Percentiles rank a stretch among this genome's conserved stretches.
Evolutionary conservation across 805 yeast genomes (phyloP).

Genomic region (Barnettozyma californica): DNA sequence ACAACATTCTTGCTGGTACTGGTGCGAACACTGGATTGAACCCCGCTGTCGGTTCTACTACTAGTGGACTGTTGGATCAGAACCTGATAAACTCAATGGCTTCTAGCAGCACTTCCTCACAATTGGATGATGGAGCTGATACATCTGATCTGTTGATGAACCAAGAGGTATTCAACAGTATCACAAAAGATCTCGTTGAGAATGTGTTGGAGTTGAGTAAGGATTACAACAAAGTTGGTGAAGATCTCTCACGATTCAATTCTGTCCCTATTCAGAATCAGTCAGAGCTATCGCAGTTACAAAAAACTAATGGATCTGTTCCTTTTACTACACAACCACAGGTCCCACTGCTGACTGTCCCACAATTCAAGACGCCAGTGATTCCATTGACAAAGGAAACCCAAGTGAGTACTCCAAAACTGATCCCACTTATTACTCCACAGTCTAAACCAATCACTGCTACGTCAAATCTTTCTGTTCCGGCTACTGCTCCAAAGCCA

Average conservation of each 20-base stretch:
- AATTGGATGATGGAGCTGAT: slow-evolving; percentile 1
- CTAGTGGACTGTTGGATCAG: slow-evolving; percentile 1
- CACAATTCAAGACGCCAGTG: not conserved
- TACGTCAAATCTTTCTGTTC: not conserved
- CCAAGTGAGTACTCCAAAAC: not conserved
- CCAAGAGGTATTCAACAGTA: slow-evolving; percentile 4
- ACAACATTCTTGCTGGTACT: not conserved
- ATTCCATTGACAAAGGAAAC: not conserved
- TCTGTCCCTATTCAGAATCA: not conserved
- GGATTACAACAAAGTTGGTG: slow-evolving; percentile 1
- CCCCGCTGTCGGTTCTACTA: not conserved
- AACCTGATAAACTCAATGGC: slow-evolving; percentile 1
- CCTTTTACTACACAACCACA: not conserved
- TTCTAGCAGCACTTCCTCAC: not conserved
- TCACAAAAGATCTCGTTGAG: slow-evolving; percentile 8
- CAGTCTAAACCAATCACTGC: not conserved
- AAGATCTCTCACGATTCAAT: not conserved
- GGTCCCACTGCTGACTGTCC: not conserved
- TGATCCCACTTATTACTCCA: not conserved
- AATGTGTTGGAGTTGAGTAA: slow-evolving; percentile 7
- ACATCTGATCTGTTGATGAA: slow-evolving; percentile 3
- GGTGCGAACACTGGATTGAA: not conserved
- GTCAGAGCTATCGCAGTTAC: not conserved
- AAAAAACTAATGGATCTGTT: not conserved
- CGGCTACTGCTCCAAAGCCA: not conserved